Conservation (phyloP, 2,329 filamentous ascomycete genomes). For the Metarhizium robertsii region DNA sequence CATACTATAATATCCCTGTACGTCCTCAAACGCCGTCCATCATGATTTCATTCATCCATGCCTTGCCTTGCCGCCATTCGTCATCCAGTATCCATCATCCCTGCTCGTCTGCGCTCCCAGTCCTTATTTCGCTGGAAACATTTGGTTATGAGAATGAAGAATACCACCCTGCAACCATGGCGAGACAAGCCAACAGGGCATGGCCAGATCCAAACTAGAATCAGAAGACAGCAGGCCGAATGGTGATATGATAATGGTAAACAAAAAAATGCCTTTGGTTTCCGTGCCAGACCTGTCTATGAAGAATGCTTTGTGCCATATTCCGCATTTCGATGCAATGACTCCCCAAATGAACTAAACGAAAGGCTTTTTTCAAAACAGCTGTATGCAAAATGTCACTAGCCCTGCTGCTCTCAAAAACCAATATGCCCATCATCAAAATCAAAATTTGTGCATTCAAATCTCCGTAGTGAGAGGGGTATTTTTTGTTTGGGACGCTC, state of each 20-base stretch:
- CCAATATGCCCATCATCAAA: conserved; percentile 1
- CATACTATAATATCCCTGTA: background rate
- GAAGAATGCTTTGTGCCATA: conserved; percentile 1
- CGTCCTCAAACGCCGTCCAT: background rate
- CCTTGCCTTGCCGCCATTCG: background rate
- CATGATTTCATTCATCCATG: background rate
- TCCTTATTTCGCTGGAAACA: background rate
- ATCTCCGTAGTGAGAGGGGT: conserved; percentile 1
- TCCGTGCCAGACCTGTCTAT: conserved; percentile 4
- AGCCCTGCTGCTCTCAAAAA: background rate
- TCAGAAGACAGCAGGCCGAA: background rate
- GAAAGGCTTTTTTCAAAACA: conserved; percentile 4
- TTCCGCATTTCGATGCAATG: background rate
- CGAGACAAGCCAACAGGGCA: background rate
- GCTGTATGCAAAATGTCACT: conserved; percentile 3
- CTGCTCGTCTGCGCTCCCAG: background rate
- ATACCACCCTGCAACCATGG: background rate
- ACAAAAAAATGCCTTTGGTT: background rate
- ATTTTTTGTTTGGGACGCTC: conserved; percentile 1
- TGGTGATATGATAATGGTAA: background rate
- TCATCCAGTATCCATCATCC: background rate
- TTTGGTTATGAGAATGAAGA: background rate
- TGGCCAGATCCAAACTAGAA: background rate
- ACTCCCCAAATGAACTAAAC: conserved; percentile 1
- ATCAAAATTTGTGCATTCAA: conserved; percentile 1